phyloP scores from a whole-genome alignment of 108 stramenopile genomes.

The Pseudonitzschia multistriata region DNA sequence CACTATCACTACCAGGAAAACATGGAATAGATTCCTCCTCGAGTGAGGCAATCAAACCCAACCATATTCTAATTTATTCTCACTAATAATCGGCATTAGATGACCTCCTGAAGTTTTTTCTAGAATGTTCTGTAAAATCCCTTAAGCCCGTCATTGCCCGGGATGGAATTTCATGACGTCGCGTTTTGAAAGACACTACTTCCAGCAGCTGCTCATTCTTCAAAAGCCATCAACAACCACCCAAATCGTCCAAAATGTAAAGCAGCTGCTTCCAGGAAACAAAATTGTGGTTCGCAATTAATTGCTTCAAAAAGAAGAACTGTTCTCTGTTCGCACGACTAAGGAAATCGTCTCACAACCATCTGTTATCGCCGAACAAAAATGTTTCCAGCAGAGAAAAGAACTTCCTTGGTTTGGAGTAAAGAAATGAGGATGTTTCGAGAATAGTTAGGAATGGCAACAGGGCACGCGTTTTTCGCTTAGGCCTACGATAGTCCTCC shows the following conservation, averaged over 20 bases:
- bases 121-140: neutral
- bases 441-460: too few species aligned
- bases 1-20: too few species aligned
- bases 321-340: neutral
- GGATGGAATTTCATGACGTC: conserved; percentile 4
- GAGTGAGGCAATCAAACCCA: neutral
- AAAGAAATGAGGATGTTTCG: too few species aligned
- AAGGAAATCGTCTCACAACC: conserved; percentile 2
- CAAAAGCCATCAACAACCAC: conserved; percentile 6
- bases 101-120: neutral
- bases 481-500: too few species aligned
- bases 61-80: conserved; percentile 1
- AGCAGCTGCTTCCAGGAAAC: neutral
- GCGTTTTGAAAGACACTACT: conserved; percentile 7
- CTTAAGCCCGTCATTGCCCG: neutral
- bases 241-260: neutral
- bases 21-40: too few species aligned
- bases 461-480: too few species aligned
- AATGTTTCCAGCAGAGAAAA: neutral
- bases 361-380: neutral
- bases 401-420: neutral
- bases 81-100: neutral
- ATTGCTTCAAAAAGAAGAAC: neutral
- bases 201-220: conserved; percentile 4
- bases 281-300: neutral